Percentiles rank a stretch among this genome's conserved stretches.
phyloP scores from a whole-genome alignment of 805 yeast genomes.

The Starmera dryadoides region DNA sequence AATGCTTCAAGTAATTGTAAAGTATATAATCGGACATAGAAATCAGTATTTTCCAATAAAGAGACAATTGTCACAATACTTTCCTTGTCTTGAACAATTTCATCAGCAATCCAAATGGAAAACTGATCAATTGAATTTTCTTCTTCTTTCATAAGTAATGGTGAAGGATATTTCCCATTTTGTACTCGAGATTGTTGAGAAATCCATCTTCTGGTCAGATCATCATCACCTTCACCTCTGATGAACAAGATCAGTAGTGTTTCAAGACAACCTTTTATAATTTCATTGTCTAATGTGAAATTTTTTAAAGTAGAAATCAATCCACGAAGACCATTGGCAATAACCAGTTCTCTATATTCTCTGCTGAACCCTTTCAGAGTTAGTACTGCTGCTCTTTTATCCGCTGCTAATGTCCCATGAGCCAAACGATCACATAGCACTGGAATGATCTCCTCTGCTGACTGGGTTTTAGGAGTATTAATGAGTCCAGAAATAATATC shows the following conservation, averaged over 20 bases:
- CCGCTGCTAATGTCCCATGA: conserved; percentile 75
- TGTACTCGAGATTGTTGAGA: conserved; percentile 66
- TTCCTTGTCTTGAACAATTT: conserved; percentile 55
- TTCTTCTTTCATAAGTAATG: conserved; percentile 47
- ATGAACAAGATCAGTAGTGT: conserved; percentile 78
- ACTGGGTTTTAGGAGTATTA: conserved; percentile 42
- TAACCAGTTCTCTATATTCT: conserved; percentile 83
- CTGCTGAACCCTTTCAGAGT: conserved; percentile 85
- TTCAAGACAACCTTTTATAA: conserved; percentile 76
- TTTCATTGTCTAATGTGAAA: conserved; percentile 63
- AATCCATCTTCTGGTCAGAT: conserved; percentile 61
- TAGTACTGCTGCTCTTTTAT: conserved; percentile 84
- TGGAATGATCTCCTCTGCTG: conserved; percentile 79
- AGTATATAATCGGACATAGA: conserved; percentile 74
- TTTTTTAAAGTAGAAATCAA: conserved; percentile 56
- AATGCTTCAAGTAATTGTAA: conserved; percentile 81
- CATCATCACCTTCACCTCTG: conserved; percentile 59
- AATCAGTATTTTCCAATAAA: conserved; percentile 48
- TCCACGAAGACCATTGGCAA: conserved; percentile 77
- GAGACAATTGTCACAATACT: conserved; percentile 30
- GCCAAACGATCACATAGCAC: conserved; percentile 82
- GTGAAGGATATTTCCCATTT: conserved; percentile 76
- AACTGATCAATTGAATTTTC: conserved; percentile 63
- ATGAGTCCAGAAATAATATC: conserved; percentile 34
- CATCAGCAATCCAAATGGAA: conserved; percentile 93